Evolutionary conservation across 208 protist species (phyloP), one percentile per base, ranked within the genome.

Genomic region (Sergeia podlipaevii): DNA sequence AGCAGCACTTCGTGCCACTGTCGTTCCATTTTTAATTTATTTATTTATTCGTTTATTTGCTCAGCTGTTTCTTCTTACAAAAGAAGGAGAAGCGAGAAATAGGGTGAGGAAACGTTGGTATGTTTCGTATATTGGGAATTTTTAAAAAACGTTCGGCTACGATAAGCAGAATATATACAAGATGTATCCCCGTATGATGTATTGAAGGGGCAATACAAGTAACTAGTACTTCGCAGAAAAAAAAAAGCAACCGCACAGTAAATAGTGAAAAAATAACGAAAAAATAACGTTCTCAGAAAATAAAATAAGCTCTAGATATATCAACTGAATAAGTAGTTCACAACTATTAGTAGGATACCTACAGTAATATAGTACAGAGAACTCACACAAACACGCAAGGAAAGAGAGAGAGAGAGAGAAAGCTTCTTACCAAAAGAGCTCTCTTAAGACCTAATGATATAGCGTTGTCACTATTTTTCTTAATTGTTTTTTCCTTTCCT

Each of bases 1-100:
- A 93, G 66, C 6, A 83, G 29, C 11, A 93, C 65, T 26, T 87
- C 77, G 56, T 88, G 80, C 70, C 71, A 85, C 23, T 72, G 62
- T 15, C 15, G 24, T 18, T 67, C 54, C 65, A 62, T 74, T 42
- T 17, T 24, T 38, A 6, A 29, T 11, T 15, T 38, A 15, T 41
- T 23, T 63, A 47, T 61, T 72, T 54, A 70, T 72, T 3, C 27
- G 24, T 0, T 26, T 2, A 34, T 36, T n/a, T 24, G 42, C 15
- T 42, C 43, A 13, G 24, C n/a, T 21, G 42, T 10, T 3, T 41
- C 43, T 5, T 39, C 23, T 30, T 30, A n/a, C n/a, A n/a, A n/a
- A n/a, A n/a, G n/a, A n/a, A n/a, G n/a, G n/a, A n/a, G n/a, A n/a
- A n/a, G n/a, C n/a, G n/a, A n/a, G n/a, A n/a, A n/a, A n/a, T n/a